phyloP scores from a whole-genome alignment of 768 basidiomycete genomes.

The Lactifluus rugatus region DNA sequence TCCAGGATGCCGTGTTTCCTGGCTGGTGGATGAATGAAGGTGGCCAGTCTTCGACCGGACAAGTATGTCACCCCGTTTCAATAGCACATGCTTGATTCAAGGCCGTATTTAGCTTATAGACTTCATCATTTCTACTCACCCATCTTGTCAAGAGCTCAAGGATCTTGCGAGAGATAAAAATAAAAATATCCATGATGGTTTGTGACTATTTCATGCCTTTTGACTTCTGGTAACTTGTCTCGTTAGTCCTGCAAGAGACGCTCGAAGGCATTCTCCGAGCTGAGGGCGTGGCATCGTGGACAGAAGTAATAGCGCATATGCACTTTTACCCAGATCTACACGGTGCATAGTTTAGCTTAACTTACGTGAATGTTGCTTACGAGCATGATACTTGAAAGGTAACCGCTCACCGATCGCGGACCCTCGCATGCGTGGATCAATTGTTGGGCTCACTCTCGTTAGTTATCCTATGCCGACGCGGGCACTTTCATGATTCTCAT shows the following conservation, averaged over 20 bases:
- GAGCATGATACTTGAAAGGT: constrained; percentile 37
- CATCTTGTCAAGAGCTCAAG: constrained; percentile 65
- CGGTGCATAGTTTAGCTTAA: constrained; percentile 35
- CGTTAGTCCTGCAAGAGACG: constrained; percentile 58
- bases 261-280: constrained; percentile 59
- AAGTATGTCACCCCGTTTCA: constrained; percentile 32
- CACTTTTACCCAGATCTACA: constrained; percentile 96
- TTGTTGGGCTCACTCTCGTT: constrained; percentile 77
- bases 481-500: neutral
- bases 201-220: constrained; percentile 12
- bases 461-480: constrained; percentile 11
- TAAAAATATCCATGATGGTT: constrained; percentile 51
- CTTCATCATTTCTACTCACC: constrained; percentile 88
- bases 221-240: neutral
- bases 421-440: constrained; percentile 87
- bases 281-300: constrained; percentile 46
- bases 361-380: neutral
- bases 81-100: neutral
- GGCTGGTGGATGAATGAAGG: constrained; percentile 99
- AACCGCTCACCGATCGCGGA: constrained; percentile 97
- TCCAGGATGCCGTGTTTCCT: constrained; percentile 75
- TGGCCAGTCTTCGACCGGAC: constrained; percentile 97
- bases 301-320: constrained; percentile 81
- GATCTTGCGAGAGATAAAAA: constrained; percentile 49
- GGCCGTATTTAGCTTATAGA: constrained; percentile 61